Evolutionary conservation across 768 basidiomycete species (phyloP).

Genomic region (Collybia nuda): DNA sequence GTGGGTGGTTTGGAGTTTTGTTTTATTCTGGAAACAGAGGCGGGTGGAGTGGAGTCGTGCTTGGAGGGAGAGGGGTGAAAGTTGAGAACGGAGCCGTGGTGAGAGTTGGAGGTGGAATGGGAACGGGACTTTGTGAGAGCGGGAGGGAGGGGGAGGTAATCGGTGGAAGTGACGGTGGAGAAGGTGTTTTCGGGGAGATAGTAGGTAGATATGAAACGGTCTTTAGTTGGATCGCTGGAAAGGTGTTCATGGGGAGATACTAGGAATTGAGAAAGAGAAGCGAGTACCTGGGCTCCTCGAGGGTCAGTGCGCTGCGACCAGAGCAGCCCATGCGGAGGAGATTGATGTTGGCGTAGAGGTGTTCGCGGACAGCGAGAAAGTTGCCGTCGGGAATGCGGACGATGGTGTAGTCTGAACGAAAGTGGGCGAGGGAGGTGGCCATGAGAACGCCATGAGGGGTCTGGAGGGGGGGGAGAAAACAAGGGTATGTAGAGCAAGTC

Average conservation of each 20-base stretch:
- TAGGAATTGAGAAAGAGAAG: background rate
- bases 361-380: slow-evolving; percentile 60
- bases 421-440: slow-evolving; percentile 84
- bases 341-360: slow-evolving; percentile 80
- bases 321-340: slow-evolving; percentile 83
- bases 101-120: slow-evolving; percentile 17
- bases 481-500: background rate
- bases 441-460: slow-evolving; percentile 70
- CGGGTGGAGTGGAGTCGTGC: slow-evolving; percentile 12
- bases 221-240: slow-evolving; percentile 72
- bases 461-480: slow-evolving; percentile 23
- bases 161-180: slow-evolving; percentile 20
- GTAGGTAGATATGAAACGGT: slow-evolving; percentile 75
- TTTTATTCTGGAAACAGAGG: slow-evolving; percentile 15
- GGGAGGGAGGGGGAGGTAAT: slow-evolving; percentile 14
- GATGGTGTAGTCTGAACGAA: slow-evolving; percentile 85
- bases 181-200: slow-evolving; percentile 46
- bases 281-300: slow-evolving; percentile 70
- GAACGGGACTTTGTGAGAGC: slow-evolving; percentile 14
- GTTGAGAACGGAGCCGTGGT: slow-evolving; percentile 17
- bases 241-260: background rate
- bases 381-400: slow-evolving; percentile 75
- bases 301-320: slow-evolving; percentile 72
- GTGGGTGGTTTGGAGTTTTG: slow-evolving; percentile 8
- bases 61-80: slow-evolving; percentile 18